A percentile compares a stretch with the other conserved stretches of the same genome.
Conservation (phyloP, 257 asterid species). For the Galeopsis tetrahit region DNA sequence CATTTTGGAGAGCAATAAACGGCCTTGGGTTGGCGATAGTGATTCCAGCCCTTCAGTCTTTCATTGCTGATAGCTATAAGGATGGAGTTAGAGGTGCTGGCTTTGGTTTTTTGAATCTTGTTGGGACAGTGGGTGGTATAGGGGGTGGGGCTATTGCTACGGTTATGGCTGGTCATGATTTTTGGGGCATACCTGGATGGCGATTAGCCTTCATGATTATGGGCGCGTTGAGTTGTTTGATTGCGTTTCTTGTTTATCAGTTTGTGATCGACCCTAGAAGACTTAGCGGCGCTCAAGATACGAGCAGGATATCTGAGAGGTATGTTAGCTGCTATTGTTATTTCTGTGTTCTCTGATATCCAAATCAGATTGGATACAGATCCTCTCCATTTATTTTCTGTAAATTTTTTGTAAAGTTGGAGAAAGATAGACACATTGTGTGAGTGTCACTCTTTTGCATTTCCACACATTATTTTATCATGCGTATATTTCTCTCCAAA, state of each 20-base stretch:
- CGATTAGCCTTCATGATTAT: constrained; percentile 74
- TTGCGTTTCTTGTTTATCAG: constrained; percentile 74
- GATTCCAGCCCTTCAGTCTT: constrained; percentile 94
- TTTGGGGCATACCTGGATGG: constrained; percentile 95
- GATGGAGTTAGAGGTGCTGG: constrained; percentile 89
- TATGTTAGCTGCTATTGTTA: constrained; percentile 32
- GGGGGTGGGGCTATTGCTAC: constrained; percentile 99
- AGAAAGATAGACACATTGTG: no score
- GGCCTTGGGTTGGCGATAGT: constrained; percentile 96
- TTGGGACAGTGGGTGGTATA: constrained; percentile 91
- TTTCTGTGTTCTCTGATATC: background rate
- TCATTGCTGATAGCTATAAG: constrained; percentile 89
- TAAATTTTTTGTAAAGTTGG: no score
- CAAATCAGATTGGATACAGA: background rate
- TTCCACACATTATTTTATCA: no score
- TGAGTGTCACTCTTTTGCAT: no score
- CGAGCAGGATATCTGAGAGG: constrained; percentile 56
- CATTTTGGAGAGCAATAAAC: constrained; percentile 89
- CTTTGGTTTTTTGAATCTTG: constrained; percentile 82
- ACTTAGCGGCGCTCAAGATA: constrained; percentile 38
- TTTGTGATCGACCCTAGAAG: constrained; percentile 84
- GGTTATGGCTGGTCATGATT: constrained; percentile 83
- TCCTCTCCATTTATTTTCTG: no score
- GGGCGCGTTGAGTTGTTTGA: constrained; percentile 79
- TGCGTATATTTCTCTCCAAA: background rate